phyloP scores from a whole-genome alignment of 2,329 filamentous ascomycete genomes.

The Pleoardoris graminearum region DNA sequence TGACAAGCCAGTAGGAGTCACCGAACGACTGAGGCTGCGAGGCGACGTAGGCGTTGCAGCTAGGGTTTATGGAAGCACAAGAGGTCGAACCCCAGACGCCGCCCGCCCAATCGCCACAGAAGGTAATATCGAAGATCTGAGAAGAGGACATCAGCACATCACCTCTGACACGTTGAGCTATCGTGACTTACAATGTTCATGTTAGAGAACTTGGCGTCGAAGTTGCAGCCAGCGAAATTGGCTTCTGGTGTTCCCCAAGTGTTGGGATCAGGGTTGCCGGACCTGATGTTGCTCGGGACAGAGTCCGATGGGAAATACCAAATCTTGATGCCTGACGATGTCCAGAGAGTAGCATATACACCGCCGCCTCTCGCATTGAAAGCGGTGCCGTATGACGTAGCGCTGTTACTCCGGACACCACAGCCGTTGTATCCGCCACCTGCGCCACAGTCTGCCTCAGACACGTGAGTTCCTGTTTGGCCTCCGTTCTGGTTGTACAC shows the following conservation, averaged over 20 bases:
- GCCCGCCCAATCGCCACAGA: constrained; percentile 62
- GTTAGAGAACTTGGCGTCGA: constrained; percentile 40
- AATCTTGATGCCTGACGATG: constrained; percentile 48
- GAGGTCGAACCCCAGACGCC: constrained; percentile 44
- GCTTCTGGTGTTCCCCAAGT: constrained; percentile 49
- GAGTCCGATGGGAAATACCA: constrained; percentile 50
- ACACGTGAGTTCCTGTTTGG: constrained; percentile 33
- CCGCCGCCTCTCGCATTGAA: constrained; percentile 50
- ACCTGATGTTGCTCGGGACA: constrained; percentile 50
- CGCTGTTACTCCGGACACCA: constrained; percentile 29
- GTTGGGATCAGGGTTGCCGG: constrained; percentile 46
- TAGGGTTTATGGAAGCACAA: constrained; percentile 37
- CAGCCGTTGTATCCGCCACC: constrained; percentile 41
- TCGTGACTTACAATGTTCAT: constrained; percentile 40
- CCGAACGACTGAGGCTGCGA: constrained; percentile 42
- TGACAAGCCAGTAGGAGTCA: constrained; percentile 47
- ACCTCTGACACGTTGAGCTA: not conserved
- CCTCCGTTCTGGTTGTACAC: constrained; percentile 33
- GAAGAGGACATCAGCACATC: not conserved
- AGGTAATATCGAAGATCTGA: constrained; percentile 55
- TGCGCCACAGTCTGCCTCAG: constrained; percentile 42
- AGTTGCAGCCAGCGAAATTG: constrained; percentile 44
- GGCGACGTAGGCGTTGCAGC: constrained; percentile 46
- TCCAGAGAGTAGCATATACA: constrained; percentile 50
- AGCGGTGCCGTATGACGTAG: constrained; percentile 41